Evolutionary conservation across 2,329 filamentous ascomycete genomes (phyloP), one percentile per base, ranked within the genome.

Genomic region (Botrytis galanthina): DNA sequence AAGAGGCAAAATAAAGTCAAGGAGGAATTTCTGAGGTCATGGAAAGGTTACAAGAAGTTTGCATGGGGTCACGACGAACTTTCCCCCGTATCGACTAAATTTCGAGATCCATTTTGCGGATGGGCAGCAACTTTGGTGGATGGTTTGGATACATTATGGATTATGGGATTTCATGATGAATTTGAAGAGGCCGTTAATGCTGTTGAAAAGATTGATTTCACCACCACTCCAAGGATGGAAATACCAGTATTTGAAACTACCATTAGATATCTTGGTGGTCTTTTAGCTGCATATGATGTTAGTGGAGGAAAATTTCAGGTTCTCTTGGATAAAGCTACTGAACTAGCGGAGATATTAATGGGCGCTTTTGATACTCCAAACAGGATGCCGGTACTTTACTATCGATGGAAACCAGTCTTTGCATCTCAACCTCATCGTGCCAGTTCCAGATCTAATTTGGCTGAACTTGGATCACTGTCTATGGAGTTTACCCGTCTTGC

Each of bases 231-330:
- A 22, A 86, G 90, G 67, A 81, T 83, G 54, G 88, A 92, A 66
- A 96, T 98, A 63, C 94, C 94, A n/a, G 87, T 97, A 12, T 98
- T 98, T 78, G 95, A 98, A 83, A 97, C 94, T 0, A 93, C 91
- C 18, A 98, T 98, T 80, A 90, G 95, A 70, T 97, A 98, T 79
- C 86, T 98, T 7, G 95, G 95, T 46, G 95, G 95, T 1, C 84
- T 98, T 61, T 80, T 98, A 60, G 90, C 90, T 57, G 95, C 95
- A 10, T 98, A 95, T 81, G 95, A 98, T 83, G 86, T 98, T 73
- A 95, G 92, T 70, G 92, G 88, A 29, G 89, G 88, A 10, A 85
- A 86, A 75, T 92, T 97, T 78, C 83, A 86, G 32, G 85, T 92
- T 37, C 85, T 94, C 32, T 83, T 93, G 48, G 86, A 89, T 67